Percentiles rank a stretch among this genome's conserved stretches.
Conservation (phyloP, 805 yeast genomes). For the Nakazawaea ernobii region DNA sequence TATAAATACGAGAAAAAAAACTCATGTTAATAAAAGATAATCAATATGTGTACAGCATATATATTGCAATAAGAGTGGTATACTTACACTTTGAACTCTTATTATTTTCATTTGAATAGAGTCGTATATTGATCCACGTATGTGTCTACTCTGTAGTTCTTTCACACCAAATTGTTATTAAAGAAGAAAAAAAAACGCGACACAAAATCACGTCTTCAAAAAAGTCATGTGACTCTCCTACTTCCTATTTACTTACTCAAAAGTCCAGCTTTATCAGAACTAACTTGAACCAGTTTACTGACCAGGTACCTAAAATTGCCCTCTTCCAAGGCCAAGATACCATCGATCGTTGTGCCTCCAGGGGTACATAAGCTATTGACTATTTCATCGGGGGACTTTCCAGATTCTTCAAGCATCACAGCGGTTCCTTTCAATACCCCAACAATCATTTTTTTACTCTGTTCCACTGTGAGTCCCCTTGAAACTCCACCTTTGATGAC, state of each 20-base stretch:
- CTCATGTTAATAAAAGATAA: background rate
- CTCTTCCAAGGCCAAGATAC: constrained; percentile 4
- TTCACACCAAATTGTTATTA: no score
- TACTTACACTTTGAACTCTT: constrained; percentile 5
- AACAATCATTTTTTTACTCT: constrained; percentile 1
- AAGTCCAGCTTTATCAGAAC: constrained; percentile 4
- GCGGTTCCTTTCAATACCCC: constrained; percentile 8
- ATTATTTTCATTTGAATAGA: constrained; percentile 8
- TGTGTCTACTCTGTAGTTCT: no score
- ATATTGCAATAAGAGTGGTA: no score
- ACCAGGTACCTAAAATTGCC: constrained; percentile 3
- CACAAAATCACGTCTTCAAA: constrained; percentile 1
- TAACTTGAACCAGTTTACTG: constrained; percentile 2
- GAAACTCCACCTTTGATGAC: constrained; percentile 8
- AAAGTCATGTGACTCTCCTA: background rate
- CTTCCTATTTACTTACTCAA: background rate
- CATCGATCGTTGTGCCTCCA: constrained; percentile 10
- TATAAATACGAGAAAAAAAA: constrained; percentile 2
- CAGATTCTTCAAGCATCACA: constrained; percentile 1
- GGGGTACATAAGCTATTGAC: constrained; percentile 3
- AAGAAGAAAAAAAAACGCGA: background rate
- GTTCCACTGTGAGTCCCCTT: constrained; percentile 6
- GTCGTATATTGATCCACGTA: no score
- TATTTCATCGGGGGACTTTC: constrained; percentile 1
- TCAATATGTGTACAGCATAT: no score